phyloP scores from a whole-genome alignment of 768 basidiomycete genomes.

The Auricularia sp. region DNA sequence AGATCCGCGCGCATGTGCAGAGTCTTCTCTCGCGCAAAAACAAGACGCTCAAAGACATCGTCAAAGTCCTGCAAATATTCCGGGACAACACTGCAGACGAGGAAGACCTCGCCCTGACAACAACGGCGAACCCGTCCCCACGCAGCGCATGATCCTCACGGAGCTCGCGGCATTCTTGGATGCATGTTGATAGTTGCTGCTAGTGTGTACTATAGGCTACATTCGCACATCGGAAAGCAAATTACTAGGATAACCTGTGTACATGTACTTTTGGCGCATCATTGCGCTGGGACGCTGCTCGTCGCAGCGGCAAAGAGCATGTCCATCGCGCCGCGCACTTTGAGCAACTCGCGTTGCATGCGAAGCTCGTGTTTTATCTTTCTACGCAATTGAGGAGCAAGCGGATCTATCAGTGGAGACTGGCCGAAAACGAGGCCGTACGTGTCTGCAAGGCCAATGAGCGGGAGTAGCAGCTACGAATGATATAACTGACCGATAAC shows the following conservation, averaged over 20 bases:
- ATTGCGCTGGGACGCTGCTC: neutral
- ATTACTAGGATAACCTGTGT: neutral
- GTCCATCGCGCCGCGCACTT: constrained; percentile 77
- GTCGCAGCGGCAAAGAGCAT: constrained; percentile 56
- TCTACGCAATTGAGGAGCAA: constrained; percentile 73
- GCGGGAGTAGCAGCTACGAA: neutral
- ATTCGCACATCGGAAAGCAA: neutral
- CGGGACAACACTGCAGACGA: constrained; percentile 63
- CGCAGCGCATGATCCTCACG: constrained; percentile 59
- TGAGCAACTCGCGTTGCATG: constrained; percentile 79
- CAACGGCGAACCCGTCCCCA: constrained; percentile 31
- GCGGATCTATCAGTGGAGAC: constrained; percentile 81
- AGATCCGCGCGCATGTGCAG: constrained; percentile 71
- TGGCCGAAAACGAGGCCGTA: constrained; percentile 89
- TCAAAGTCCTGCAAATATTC: constrained; percentile 61
- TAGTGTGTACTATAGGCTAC: constrained; percentile 8
- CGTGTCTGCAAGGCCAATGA: constrained; percentile 51
- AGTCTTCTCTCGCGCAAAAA: constrained; percentile 70
- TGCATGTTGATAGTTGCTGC: constrained; percentile 20
- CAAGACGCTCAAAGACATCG: constrained; percentile 59
- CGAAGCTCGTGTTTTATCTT: constrained; percentile 79
- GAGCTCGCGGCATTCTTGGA: constrained; percentile 58
- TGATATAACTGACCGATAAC: constrained; percentile 60
- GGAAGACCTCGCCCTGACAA: constrained; percentile 19
- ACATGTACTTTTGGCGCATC: neutral